A percentile compares a stretch with the other conserved stretches of the same genome.
Evolutionary conservation across 2,329 filamentous ascomycete genomes (phyloP).

Genomic region (Pseudogymnoascus sp.): DNA sequence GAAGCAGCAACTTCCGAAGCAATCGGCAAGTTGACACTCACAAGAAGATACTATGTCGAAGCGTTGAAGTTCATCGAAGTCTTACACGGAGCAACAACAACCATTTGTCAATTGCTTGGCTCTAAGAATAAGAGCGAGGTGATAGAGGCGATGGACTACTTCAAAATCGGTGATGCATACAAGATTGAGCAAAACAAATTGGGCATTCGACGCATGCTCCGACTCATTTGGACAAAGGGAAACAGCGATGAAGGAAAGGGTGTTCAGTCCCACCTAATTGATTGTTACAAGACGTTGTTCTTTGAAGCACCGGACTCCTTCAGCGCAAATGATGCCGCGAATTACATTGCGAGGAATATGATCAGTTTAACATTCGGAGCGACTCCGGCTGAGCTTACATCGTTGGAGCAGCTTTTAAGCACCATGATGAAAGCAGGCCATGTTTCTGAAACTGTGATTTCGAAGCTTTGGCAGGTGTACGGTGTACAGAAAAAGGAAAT

Average conservation of each 20-base stretch:
- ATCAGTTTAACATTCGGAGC: constrained; percentile 96
- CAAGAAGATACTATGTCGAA: constrained; percentile 85
- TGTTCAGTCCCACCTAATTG: constrained; percentile 91
- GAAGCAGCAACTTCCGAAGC: constrained; percentile 85
- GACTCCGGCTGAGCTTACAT: constrained; percentile 89
- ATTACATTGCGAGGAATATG: constrained; percentile 96
- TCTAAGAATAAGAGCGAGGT: constrained; percentile 98
- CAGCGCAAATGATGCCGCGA: constrained; percentile 80
- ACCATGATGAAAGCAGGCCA: constrained; percentile 96
- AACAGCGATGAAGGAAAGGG: constrained; percentile 99
- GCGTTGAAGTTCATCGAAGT: constrained; percentile 91
- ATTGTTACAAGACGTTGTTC: constrained; percentile 92
- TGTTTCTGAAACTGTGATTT: constrained; percentile 76
- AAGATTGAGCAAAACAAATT: constrained; percentile 88
- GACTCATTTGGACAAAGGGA: constrained; percentile 97
- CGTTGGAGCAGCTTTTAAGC: constrained; percentile 84
- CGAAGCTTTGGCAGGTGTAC: constrained; percentile 97
- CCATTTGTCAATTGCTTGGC: constrained; percentile 79
- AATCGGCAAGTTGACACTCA: constrained; percentile 79
- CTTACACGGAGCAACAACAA: constrained; percentile 71
- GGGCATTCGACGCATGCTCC: constrained; percentile 90
- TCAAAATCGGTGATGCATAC: constrained; percentile 91
- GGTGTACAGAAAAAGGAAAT: constrained; percentile 90
- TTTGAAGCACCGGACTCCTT: constrained; percentile 91
- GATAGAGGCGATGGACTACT: constrained; percentile 98